phyloP scores from a whole-genome alignment of 2,329 filamentous ascomycete species.

The Botryotinia narcissicola region DNA sequence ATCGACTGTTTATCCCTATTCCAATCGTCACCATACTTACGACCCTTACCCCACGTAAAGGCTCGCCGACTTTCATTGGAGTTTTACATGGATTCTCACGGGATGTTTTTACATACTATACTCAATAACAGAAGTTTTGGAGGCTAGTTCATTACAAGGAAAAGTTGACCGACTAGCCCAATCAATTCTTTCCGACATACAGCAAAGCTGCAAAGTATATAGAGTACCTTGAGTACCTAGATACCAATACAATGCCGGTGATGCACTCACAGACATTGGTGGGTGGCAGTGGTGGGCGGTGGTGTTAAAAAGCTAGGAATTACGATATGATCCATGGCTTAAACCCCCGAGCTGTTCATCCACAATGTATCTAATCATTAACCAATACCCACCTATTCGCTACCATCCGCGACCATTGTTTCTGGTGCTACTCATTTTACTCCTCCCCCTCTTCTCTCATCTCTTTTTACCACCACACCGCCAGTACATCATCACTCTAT shows the following conservation, averaged over 20 bases:
- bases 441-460: not conserved
- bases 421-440: not conserved
- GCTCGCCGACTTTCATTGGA: not conserved
- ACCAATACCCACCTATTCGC: not conserved
- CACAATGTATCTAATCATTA: not conserved
- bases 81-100: not conserved
- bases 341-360: constrained; percentile 3
- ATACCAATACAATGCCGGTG: not conserved
- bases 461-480: constrained; percentile 11
- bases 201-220: not conserved
- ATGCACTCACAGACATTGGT: not conserved
- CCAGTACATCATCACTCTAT: not conserved
- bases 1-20: not conserved
- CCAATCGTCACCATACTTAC: not conserved
- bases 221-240: not conserved
- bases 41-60: not conserved
- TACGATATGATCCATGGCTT: constrained; percentile 7
- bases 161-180: constrained; percentile 13
- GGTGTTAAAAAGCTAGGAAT: not conserved
- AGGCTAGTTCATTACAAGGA: constrained; percentile 2
- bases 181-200: constrained; percentile 6
- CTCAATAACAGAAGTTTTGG: not conserved
- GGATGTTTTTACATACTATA: too few relatives aligned
- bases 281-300: not conserved
- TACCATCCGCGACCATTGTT: not conserved